These are phyloP conservation scores for Mrakia gelida DNA, from an alignment of 768 basidiomycete genomes.

Conservation along the genomic window DNA sequence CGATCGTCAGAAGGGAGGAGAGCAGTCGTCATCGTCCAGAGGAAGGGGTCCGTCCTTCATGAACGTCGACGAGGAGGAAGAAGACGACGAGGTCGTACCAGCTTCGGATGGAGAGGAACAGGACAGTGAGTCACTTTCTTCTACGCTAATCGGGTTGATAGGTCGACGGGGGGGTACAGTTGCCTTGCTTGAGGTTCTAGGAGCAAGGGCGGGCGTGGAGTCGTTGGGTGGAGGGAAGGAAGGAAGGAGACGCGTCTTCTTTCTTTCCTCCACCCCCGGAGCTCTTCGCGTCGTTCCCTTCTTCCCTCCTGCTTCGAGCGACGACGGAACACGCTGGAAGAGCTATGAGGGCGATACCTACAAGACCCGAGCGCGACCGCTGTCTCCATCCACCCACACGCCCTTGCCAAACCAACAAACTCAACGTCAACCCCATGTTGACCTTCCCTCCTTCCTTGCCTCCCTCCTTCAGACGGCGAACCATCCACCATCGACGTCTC, in stretches of 20 bases:
- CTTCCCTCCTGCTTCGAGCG: no score
- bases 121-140: not conserved
- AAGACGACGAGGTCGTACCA: not conserved
- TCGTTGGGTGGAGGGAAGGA: no score
- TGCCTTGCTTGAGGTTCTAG: no score
- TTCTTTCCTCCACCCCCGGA: no score
- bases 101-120: not conserved
- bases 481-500: not conserved
- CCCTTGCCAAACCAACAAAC: not conserved
- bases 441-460: not conserved
- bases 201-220: no score
- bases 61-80: not conserved
- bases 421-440: not conserved
- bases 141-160: no score
- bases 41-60: not conserved
- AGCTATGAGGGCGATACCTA: no score
- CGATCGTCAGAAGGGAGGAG: not conserved
- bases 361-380: not conserved
- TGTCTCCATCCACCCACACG: not conserved
- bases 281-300: no score
- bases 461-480: not conserved
- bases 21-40: slow-evolving; percentile 1
- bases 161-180: no score
- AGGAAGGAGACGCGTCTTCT: no score
- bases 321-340: no score